phyloP scores from a whole-genome alignment of 164 flowering plant species.

The Vitis vinifera region DNA sequence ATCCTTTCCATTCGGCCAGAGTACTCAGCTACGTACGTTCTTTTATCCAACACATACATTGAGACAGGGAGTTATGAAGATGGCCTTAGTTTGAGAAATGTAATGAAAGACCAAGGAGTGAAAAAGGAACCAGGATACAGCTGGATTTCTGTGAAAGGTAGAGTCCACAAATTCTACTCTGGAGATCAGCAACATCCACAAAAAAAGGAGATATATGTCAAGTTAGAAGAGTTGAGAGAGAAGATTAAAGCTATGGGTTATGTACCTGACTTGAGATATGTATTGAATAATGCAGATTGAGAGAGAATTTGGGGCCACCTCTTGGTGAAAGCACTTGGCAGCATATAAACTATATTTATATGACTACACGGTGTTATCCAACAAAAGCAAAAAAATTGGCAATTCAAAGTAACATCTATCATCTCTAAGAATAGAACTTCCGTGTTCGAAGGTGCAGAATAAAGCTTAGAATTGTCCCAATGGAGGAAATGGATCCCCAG shows the following conservation, averaged over 20 bases:
- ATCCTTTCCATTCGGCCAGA: conserved; percentile 46
- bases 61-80: conserved; percentile 39
- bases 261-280: conserved; percentile 28
- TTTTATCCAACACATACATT: conserved; percentile 50
- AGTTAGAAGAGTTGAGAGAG: conserved; percentile 33
- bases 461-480: conserved; percentile 8
- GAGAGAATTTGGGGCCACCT: not conserved
- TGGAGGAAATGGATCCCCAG: conserved; percentile 10
- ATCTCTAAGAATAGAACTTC: not conserved
- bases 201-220: conserved; percentile 39
- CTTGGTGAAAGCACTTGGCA: not conserved
- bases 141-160: conserved; percentile 55
- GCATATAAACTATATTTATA: not conserved
- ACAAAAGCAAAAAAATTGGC: not conserved
- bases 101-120: conserved; percentile 54
- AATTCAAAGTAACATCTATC: too few species aligned
- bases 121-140: conserved; percentile 66
- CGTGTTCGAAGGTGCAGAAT: conserved; percentile 4
- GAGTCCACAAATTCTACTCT: conserved; percentile 53
- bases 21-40: conserved; percentile 53
- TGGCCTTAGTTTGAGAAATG: conserved; percentile 40
- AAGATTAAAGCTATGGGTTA: conserved; percentile 32
- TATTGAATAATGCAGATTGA: conserved; percentile 22
- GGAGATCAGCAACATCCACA: conserved; percentile 49
- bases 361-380: not conserved